Evolutionary conservation across 1,284 basidiomycete genomes (phyloP).

Genomic region (Phenoliferia sp.): DNA sequence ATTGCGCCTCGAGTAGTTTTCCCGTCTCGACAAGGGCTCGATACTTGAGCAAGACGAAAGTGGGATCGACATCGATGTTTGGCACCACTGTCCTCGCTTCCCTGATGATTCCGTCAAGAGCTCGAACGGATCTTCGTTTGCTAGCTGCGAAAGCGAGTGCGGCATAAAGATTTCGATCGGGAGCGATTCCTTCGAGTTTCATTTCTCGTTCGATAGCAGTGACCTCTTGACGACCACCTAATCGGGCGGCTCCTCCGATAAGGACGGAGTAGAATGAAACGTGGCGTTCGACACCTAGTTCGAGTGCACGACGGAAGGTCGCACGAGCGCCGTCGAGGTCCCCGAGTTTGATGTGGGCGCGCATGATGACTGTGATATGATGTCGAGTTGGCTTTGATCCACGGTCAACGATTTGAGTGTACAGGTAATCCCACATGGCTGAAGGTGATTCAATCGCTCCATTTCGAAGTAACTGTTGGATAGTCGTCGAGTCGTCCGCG

Average conservation of each 20-base stretch:
- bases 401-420: conserved; percentile 28
- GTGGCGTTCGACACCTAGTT: conserved; percentile 25
- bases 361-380: conserved; percentile 30
- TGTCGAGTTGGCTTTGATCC: conserved; percentile 26
- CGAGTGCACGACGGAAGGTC: conserved; percentile 21
- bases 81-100: conserved; percentile 2
- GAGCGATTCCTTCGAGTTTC: conserved; percentile 11
- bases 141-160: conserved; percentile 20
- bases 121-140: conserved; percentile 9
- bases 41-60: conserved; percentile 28
- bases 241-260: conserved; percentile 17
- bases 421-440: conserved; percentile 33
- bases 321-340: conserved; percentile 27
- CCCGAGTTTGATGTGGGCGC: conserved; percentile 28
- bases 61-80: conserved; percentile 10
- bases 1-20: conserved; percentile 7
- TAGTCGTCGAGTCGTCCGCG: conserved; percentile 1
- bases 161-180: conserved; percentile 28
- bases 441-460: conserved; percentile 21
- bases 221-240: conserved; percentile 10
- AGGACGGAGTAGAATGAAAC: conserved; percentile 30
- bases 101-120: conserved; percentile 12
- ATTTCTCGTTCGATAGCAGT: conserved; percentile 18
- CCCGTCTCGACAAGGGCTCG: conserved; percentile 8
- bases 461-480: conserved; percentile 21